Evolutionary conservation across 2,329 filamentous ascomycete genomes (phyloP).

Genomic region (Fusarium sublunatum): DNA sequence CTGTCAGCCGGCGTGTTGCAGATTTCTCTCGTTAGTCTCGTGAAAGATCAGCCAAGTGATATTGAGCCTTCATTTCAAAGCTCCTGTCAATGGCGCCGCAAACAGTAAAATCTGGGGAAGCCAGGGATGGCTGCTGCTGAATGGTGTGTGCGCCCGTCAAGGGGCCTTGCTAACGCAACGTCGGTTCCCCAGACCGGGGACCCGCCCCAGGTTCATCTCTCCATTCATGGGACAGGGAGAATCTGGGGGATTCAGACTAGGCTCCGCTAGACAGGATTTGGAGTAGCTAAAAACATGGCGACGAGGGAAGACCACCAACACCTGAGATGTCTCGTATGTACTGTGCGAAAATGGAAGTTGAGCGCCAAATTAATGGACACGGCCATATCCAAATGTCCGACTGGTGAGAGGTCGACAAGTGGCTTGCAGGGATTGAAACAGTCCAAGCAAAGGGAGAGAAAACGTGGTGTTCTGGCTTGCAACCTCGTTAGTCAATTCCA

Average conservation of each 20-base stretch:
- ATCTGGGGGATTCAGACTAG: constrained; percentile 38
- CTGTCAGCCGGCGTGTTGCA: background rate
- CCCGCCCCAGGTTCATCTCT: constrained; percentile 34
- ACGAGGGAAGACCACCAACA: constrained; percentile 29
- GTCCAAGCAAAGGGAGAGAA: constrained; percentile 38
- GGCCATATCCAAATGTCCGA: constrained; percentile 23
- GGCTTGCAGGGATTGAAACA: constrained; percentile 39
- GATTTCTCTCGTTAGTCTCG: constrained; percentile 11
- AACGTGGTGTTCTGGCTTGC: constrained; percentile 40
- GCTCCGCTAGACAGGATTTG: constrained; percentile 44
- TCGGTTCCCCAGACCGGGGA: constrained; percentile 44
- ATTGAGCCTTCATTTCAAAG: constrained; percentile 24
- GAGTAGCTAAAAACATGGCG: constrained; percentile 43
- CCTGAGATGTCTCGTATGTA: constrained; percentile 15
- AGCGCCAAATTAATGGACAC: constrained; percentile 29
- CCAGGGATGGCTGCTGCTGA: constrained; percentile 47
- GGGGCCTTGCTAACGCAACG: constrained; percentile 45
- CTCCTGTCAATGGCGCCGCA: constrained; percentile 32
- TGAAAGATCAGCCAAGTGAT: constrained; percentile 23
- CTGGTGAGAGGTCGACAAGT: constrained; percentile 32
- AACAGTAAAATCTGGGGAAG: constrained; percentile 51
- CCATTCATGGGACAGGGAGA: constrained; percentile 17
- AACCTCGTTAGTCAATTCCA: constrained; percentile 33
- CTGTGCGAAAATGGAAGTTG: constrained; percentile 34
- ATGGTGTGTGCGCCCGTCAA: constrained; percentile 48